Conservation (phyloP, 495 filamentous ascomycete genomes). For the Xylaria scruposa region DNA sequence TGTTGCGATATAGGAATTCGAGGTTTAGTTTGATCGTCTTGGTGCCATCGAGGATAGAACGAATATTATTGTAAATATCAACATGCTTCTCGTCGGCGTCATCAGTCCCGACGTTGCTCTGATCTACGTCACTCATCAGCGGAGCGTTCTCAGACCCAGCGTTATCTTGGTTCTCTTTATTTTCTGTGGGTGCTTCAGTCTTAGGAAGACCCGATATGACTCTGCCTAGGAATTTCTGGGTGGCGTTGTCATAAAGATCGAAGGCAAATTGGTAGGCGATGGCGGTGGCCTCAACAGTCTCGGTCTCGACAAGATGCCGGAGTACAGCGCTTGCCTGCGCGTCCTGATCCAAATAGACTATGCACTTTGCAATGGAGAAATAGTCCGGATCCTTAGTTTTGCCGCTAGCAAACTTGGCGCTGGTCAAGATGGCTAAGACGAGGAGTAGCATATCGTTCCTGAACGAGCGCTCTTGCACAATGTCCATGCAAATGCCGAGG, state of each 20-base stretch:
- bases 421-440: conserved; percentile 83
- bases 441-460: conserved; percentile 81
- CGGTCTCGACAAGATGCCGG: conserved; percentile 77
- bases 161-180: conserved; percentile 58
- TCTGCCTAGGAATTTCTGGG: conserved; percentile 93
- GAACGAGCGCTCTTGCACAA: conserved; percentile 91
- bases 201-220: conserved; percentile 80
- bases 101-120: conserved; percentile 40
- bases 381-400: conserved; percentile 78
- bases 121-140: conserved; percentile 45
- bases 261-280: conserved; percentile 98
- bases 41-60: conserved; percentile 85
- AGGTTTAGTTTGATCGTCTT: conserved; percentile 92
- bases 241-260: conserved; percentile 96
- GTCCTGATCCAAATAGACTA: conserved; percentile 93
- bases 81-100: conserved; percentile 55
- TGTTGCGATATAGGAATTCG: conserved; percentile 95
- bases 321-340: conserved; percentile 90
- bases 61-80: conserved; percentile 77
- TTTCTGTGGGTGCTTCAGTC: conserved; percentile 57
- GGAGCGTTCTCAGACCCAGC: conserved; percentile 55
- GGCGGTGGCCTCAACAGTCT: conserved; percentile 75
- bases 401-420: conserved; percentile 70
- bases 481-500: conserved; percentile 93
- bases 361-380: conserved; percentile 97